Base-by-base conservation (phyloP, 441 rosid genomes). In the Eutrema salsugineum region DNA sequence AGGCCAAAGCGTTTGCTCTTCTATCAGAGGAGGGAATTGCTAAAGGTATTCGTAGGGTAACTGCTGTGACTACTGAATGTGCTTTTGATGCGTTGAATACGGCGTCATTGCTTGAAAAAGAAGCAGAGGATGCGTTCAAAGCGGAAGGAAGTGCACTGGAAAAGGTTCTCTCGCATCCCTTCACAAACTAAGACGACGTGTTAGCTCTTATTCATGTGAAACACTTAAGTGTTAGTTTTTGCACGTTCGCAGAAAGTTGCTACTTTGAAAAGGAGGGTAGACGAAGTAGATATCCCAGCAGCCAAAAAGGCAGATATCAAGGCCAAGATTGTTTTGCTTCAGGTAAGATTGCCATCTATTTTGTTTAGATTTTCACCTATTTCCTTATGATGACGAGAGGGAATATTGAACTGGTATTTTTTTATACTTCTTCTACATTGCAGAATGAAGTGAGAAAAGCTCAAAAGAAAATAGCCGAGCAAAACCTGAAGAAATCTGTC, bases 21-120 rank as follows among this genome's bases (percentile, higher is more conserved):
- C 77, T 93, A 57, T 85, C 97, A 0, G 97, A 96, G 86, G 98
- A 96, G 86, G 98, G 97, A 40, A 91, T 96, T 81, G 97, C 97
- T 51, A 93, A 89, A 86, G 97, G 98, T 66, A 81, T 96, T 53
- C 77, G 96, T 39, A 85, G 97, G 78, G 81, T 93, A 78, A 91
- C 97, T 80, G 99, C 96, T 57, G 95, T 91, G 62, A 95, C 98
- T 5, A 81, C 96, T 74, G 95, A 86, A 56, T 56, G 68, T 79
- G 99, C 97, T 70, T 83, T 83, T 68, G 81, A 88, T 69, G 96
- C 99, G 38, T 63, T 91, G 75, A 83, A 87, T 55, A 50, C 64
- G 67, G 97, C 97, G 22, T 65, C 73, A 12, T 68, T 66, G 11
- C 88, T 96, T 73, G 92, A 87, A 79, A 82, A 81, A 74, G 97